Conservation (phyloP, 1,284 basidiomycete genomes). For the Ganoderma multipileum region DNA sequence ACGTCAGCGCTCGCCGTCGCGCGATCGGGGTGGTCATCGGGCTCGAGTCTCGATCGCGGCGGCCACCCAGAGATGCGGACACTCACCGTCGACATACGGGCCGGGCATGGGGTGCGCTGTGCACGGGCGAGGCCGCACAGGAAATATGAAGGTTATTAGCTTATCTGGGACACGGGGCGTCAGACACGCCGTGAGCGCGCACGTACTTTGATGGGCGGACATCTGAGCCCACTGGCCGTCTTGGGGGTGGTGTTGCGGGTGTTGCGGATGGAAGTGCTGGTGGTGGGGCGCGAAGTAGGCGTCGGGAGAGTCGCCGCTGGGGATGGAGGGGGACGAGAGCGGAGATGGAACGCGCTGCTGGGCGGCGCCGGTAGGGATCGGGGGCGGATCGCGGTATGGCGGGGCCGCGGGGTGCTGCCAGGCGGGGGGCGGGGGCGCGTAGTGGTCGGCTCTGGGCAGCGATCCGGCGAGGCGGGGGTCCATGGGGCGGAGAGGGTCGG, state of each 20-base stretch:
- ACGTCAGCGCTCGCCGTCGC: background rate
- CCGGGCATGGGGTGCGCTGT: slow-evolving; percentile 23
- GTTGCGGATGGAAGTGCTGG: slow-evolving; percentile 7
- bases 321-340: slow-evolving; percentile 27
- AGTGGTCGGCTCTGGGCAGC: slow-evolving; percentile 18
- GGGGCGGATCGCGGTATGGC: slow-evolving; percentile 25
- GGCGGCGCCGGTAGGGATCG: slow-evolving; percentile 12
- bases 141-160: slow-evolving; percentile 13
- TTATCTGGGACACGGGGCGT: slow-evolving; percentile 1
- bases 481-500: slow-evolving; percentile 23
- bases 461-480: slow-evolving; percentile 21
- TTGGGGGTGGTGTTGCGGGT: slow-evolving; percentile 5
- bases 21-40: too few relatives aligned
- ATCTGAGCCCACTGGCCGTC: slow-evolving; percentile 25
- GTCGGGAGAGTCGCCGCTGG: slow-evolving; percentile 24
- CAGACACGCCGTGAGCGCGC: background rate
- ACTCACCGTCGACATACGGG: slow-evolving; percentile 28
- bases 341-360: slow-evolving; percentile 30
- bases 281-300: slow-evolving; percentile 24
- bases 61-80: slow-evolving; percentile 1
- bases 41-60: background rate
- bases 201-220: slow-evolving; percentile 19
- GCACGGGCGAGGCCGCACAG: background rate
- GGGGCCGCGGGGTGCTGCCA: slow-evolving; percentile 22
- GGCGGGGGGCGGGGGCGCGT: slow-evolving; percentile 16